These are phyloP conservation scores for Trametes punicea DNA, from an alignment of 768 basidiomycete genomes.

Conservation along the genomic window DNA sequence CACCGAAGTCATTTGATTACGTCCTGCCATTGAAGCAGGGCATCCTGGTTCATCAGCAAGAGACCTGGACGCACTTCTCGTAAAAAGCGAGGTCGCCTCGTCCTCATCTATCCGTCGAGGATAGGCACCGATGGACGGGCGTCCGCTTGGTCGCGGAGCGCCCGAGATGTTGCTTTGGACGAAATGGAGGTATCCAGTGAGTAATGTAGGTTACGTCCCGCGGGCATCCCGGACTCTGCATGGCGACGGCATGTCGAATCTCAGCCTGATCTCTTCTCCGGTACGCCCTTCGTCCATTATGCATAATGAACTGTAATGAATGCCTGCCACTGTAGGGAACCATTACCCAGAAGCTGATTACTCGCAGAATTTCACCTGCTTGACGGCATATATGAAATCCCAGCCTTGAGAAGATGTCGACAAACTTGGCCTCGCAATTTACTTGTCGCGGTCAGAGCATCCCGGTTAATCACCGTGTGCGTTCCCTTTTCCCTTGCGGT, in stretches of 20 bases:
- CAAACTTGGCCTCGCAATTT: constrained; percentile 3
- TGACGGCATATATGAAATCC: constrained; percentile 11
- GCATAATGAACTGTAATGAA: constrained; percentile 17
- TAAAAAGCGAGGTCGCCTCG: not conserved
- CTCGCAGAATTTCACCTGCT: constrained; percentile 1
- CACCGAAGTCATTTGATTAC: no score
- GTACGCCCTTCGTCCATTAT: constrained; percentile 13
- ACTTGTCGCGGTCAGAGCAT: constrained; percentile 4
- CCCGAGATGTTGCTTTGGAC: not conserved
- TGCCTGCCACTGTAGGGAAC: not conserved
- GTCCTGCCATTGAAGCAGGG: not conserved
- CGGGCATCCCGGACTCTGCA: constrained; percentile 10
- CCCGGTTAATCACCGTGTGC: constrained; percentile 18
- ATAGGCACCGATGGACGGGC: not conserved
- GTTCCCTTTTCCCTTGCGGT: constrained; percentile 1
- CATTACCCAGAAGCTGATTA: not conserved
- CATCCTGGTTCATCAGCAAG: not conserved
- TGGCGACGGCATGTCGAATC: constrained; percentile 4
- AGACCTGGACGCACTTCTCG: not conserved
- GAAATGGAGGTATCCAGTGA: not conserved
- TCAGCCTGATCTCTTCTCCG: constrained; percentile 7
- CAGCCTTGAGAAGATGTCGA: constrained; percentile 12
- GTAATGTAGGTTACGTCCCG: not conserved
- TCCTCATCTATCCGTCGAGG: no score
- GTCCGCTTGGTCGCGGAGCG: not conserved